Conservation (phyloP, 2,329 filamentous ascomycete species). For the Ceratocystis harringtonii region DNA sequence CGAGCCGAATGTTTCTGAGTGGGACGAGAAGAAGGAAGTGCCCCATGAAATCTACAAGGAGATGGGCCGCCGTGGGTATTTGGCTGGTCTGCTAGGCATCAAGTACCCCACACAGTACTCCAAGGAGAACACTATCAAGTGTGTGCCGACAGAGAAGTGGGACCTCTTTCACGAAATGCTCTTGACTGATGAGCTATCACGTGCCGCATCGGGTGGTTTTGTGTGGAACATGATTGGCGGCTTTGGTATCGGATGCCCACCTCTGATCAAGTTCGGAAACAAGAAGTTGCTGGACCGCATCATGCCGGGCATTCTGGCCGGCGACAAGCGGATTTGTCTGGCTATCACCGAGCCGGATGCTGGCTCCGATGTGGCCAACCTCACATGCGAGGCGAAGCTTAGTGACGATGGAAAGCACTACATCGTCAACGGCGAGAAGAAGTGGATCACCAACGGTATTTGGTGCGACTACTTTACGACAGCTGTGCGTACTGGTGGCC, state of each 20-base stretch:
- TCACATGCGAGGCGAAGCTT: slow-evolving; percentile 91
- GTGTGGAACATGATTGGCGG: slow-evolving; percentile 96
- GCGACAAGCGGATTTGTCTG: slow-evolving; percentile 93
- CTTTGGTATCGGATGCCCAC: slow-evolving; percentile 89
- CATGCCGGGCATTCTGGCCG: slow-evolving; percentile 70
- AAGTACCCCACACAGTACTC: slow-evolving; percentile 66
- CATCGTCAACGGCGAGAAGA: slow-evolving; percentile 99
- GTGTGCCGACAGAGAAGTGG: slow-evolving; percentile 78
- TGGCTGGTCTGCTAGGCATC: slow-evolving; percentile 78
- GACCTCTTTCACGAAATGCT: slow-evolving; percentile 98
- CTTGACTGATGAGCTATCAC: slow-evolving; percentile 84
- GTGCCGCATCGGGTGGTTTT: slow-evolving; percentile 75
- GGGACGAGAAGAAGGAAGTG: slow-evolving; percentile 89
- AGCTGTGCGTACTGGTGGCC: slow-evolving; percentile 75
- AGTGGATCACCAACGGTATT: slow-evolving; percentile 98
- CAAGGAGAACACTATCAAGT: slow-evolving; percentile 51
- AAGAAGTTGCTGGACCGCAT: slow-evolving; percentile 75
- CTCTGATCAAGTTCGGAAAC: slow-evolving; percentile 81
- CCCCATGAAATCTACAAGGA: slow-evolving; percentile 85
- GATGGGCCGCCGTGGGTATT: slow-evolving; percentile 83
- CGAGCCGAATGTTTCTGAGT: slow-evolving; percentile 84
- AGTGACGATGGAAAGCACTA: slow-evolving; percentile 95
- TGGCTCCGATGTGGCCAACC: slow-evolving; percentile 84
- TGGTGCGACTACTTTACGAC: slow-evolving; percentile 97
- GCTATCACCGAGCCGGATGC: slow-evolving; percentile 96